Evolutionary conservation across 768 basidiomycete species (phyloP), one percentile per base, ranked within the genome.

Genomic region (Tubosaeta sp.): DNA sequence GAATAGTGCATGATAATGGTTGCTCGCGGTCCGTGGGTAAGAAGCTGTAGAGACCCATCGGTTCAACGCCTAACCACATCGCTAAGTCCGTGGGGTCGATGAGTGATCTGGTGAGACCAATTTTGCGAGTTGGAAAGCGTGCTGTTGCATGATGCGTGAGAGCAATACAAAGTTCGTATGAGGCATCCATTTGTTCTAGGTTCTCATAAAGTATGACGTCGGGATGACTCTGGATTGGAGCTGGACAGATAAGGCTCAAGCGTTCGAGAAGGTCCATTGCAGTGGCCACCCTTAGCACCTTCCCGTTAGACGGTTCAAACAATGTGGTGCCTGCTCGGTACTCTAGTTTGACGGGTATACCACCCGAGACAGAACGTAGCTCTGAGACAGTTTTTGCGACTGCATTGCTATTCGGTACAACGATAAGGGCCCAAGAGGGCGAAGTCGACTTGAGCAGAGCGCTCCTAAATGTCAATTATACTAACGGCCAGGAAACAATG

Each of bases 111-210:
- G 88, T 81, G 16, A 94, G 67, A 2, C 91, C 94, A 39, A 98
- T 76, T 57, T 84, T 82, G 25, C 97, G 84, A 5, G 84, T 82
- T 1, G 82, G 77, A 17, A 71, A 72, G 2, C 76, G 71, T 59
- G 86, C 83, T 6, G 83, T 82, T 11, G 81, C 76, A 41, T 84
- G 78, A 17, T 85, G 79, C 7, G 91, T 74, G 7, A 88, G 72
- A 3, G 93, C 82, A n/a, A 95, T 64, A 5, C 78, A 82, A 4
- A 97, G 77, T 65, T 99, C 97, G 70, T 95, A 97, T 2, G 72
- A 69, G 16, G 83, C 71, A 64, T 92, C 84, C 50, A 99, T 75
- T 29, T 88, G 81, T 60, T 98, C 90, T 16, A 99, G 72, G 60
- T 87, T 85, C 56, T 97, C 94, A 54, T 88, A 86, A 5, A 98